Evolutionary conservation across 164 flowering plant genomes (phyloP).

Genomic region (Berberis vulgaris): DNA sequence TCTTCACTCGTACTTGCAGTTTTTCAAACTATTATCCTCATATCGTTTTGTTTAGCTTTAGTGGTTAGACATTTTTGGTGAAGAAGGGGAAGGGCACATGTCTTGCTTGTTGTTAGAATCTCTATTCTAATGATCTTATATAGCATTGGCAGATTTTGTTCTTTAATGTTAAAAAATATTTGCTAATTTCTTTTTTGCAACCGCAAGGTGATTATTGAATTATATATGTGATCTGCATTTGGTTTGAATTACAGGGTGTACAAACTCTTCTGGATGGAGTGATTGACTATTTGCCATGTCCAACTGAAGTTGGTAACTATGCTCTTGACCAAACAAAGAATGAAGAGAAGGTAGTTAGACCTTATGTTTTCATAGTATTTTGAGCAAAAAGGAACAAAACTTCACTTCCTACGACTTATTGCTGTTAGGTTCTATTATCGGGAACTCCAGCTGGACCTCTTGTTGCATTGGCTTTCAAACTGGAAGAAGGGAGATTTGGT

Average conservation of each 20-base stretch:
- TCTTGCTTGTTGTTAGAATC: no score
- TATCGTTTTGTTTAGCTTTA: no score
- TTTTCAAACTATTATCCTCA: no score
- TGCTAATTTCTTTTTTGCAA: neutral
- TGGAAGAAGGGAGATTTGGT: constrained; percentile 99
- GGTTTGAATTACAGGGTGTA: constrained; percentile 60
- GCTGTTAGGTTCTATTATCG: constrained; percentile 48
- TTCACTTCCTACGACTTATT: constrained; percentile 3
- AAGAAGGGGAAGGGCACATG: no score
- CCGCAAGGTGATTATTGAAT: neutral
- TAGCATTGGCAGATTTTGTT: no score
- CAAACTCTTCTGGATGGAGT: constrained; percentile 97
- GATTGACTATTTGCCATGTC: constrained; percentile 82
- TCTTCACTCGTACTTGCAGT: no score
- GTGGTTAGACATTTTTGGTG: no score
- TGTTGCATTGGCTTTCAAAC: constrained; percentile 94
- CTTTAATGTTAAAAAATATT: no score
- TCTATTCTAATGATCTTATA: no score
- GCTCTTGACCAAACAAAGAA: constrained; percentile 88
- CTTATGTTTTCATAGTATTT: no score
- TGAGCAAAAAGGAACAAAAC: neutral
- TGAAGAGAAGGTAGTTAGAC: constrained; percentile 75
- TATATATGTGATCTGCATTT: constrained; percentile 2
- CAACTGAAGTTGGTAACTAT: constrained; percentile 77
- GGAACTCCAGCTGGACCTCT: constrained; percentile 90